Evolutionary conservation across 768 basidiomycete species (phyloP).

Genomic region (Inosperma sp.): DNA sequence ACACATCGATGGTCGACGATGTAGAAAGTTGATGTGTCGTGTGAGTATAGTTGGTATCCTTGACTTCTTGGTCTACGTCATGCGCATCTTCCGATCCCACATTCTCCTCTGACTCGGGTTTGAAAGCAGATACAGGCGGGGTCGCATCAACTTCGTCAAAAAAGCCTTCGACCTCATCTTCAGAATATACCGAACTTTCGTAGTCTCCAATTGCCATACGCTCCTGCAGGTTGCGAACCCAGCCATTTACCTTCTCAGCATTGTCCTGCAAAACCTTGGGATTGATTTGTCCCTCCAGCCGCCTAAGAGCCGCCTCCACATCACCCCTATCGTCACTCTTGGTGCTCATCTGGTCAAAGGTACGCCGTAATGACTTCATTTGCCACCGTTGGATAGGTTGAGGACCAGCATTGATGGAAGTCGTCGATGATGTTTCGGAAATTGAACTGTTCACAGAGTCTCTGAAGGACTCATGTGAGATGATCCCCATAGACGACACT

Average conservation of each 20-base stretch:
- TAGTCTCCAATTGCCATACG: slow-evolving; percentile 63
- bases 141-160: slow-evolving; percentile 23
- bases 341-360: slow-evolving; percentile 63
- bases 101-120: too few species aligned
- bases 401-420: slow-evolving; percentile 36
- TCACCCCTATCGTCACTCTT: slow-evolving; percentile 69
- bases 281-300: slow-evolving; percentile 86
- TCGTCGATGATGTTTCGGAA: slow-evolving; percentile 34
- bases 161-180: slow-evolving; percentile 27
- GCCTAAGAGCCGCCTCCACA: slow-evolving; percentile 73
- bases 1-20: slow-evolving; percentile 27
- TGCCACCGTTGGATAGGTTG: slow-evolving; percentile 75
- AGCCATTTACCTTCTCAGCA: slow-evolving; percentile 72
- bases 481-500: slow-evolving; percentile 77
- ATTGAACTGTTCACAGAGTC: slow-evolving; percentile 45
- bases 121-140: slow-evolving; percentile 16
- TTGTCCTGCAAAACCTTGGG: slow-evolving; percentile 64
- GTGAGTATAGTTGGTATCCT: too few species aligned
- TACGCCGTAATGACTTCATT: slow-evolving; percentile 55
- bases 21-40: slow-evolving; percentile 23
- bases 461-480: slow-evolving; percentile 55
- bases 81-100: too few species aligned
- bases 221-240: slow-evolving; percentile 70
- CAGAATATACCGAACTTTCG: slow-evolving; percentile 57
- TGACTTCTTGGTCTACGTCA: too few species aligned